phyloP scores from a whole-genome alignment of 177 flowering plant genomes.

The Telopea speciosissima region DNA sequence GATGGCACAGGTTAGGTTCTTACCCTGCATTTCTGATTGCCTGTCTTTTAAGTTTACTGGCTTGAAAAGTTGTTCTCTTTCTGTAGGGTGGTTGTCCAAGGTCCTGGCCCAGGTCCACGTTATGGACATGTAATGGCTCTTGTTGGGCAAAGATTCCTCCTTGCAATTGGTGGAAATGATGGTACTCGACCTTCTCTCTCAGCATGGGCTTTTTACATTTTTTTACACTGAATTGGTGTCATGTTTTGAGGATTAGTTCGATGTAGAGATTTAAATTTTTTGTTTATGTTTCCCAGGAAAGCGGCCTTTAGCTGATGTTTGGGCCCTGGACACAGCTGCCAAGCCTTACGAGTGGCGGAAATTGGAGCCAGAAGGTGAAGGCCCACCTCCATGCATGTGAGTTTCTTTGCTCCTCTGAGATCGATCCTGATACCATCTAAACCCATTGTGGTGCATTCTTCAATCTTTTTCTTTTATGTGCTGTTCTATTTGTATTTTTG shows the following conservation, averaged over 20 bases:
- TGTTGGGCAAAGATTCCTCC: slow-evolving; percentile 96
- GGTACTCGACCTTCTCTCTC: slow-evolving; percentile 37
- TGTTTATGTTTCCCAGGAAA: slow-evolving; percentile 49
- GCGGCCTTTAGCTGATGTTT: slow-evolving; percentile 97
- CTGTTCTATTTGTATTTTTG: not conserved
- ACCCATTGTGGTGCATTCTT: not conserved
- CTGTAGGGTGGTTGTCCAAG: slow-evolving; percentile 92
- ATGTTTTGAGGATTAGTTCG: not conserved
- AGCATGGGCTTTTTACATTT: not conserved
- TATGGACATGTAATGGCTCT: slow-evolving; percentile 99
- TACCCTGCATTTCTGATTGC: not conserved
- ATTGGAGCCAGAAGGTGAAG: slow-evolving; percentile 99
- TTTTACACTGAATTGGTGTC: not conserved
- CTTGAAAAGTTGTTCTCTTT: slow-evolving; percentile 7
- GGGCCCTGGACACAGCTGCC: slow-evolving; percentile 99
- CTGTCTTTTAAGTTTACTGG: not conserved
- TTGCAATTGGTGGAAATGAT: slow-evolving; percentile 99
- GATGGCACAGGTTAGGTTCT: slow-evolving; percentile 86
- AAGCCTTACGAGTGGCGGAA: slow-evolving; percentile 99
- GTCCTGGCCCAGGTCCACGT: slow-evolving; percentile 99
- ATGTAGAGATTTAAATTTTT: slow-evolving; percentile 7
- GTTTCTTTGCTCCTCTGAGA: not conserved
- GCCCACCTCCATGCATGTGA: slow-evolving; percentile 99
- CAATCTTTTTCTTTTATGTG: too few species aligned
- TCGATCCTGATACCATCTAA: not conserved